These are phyloP conservation scores for Trichoderma brevicompactum DNA, from an alignment of 2,329 filamentous ascomycete species.

Conservation along the genomic window DNA sequence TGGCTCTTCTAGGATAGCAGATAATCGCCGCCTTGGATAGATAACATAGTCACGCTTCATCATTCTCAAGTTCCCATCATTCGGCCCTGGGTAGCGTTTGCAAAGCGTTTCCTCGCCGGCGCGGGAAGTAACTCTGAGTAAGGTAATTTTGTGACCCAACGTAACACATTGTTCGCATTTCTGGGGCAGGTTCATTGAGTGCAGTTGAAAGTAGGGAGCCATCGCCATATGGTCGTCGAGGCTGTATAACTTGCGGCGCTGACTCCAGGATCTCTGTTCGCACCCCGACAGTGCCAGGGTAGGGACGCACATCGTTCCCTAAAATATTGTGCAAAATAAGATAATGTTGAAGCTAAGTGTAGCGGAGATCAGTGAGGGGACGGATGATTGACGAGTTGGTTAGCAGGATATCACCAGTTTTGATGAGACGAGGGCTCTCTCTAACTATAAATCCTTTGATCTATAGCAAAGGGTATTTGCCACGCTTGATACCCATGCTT, in stretches of 20 bases:
- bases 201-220: slow-evolving; percentile 28
- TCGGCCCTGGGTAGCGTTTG: background rate
- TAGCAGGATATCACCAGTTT: background rate
- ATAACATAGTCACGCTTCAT: background rate
- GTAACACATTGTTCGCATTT: slow-evolving; percentile 36
- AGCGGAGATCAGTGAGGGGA: background rate
- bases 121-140: slow-evolving; percentile 31
- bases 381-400: background rate
- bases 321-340: background rate
- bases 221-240: slow-evolving; percentile 31
- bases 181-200: slow-evolving; percentile 31
- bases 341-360: background rate
- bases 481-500: background rate
- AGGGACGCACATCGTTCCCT: slow-evolving; percentile 38
- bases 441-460: background rate
- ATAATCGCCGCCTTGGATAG: background rate
- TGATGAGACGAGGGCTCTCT: background rate
- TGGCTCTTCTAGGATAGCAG: background rate
- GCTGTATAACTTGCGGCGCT: slow-evolving; percentile 34
- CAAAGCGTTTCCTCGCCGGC: slow-evolving; percentile 27
- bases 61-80: background rate
- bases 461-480: background rate
- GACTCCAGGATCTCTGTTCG: slow-evolving; percentile 37
- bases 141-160: slow-evolving; percentile 32
- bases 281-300: slow-evolving; percentile 36